Conservation (phyloP, 208 protist species). For the Crithidia acanthocephali region DNA sequence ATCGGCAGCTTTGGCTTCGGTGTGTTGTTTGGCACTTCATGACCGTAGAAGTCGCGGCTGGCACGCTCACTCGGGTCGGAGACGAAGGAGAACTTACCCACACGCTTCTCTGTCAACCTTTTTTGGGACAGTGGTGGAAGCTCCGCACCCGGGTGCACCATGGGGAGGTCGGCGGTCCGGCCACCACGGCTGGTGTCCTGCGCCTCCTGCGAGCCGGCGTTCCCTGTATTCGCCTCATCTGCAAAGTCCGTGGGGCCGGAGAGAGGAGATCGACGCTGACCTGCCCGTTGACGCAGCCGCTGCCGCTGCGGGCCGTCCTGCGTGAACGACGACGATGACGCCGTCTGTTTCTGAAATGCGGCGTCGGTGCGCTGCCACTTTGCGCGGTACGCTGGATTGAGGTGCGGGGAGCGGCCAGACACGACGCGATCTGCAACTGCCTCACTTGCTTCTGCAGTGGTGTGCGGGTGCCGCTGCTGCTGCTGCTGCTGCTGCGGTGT, state of each 20-base stretch:
- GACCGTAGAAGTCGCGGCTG: slow-evolving; percentile 20
- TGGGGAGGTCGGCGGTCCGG: slow-evolving; percentile 8
- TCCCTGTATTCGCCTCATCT: background rate
- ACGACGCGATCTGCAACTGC: background rate
- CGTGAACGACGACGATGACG: background rate
- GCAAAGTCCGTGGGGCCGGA: background rate
- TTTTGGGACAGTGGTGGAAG: background rate
- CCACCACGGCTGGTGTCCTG: background rate
- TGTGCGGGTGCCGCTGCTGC: background rate
- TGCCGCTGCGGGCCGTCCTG: background rate
- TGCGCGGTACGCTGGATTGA: slow-evolving; percentile 6
- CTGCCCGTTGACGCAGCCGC: background rate
- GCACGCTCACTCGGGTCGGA: slow-evolving; percentile 27
- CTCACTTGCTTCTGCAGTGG: background rate
- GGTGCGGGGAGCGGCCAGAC: background rate
- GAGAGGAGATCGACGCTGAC: background rate
- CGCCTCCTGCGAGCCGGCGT: background rate
- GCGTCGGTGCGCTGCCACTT: slow-evolving; percentile 6
- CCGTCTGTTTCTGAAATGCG: background rate
- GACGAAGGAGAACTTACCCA: slow-evolving; percentile 60
- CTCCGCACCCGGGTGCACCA: slow-evolving; percentile 15
- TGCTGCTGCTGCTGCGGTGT: background rate
- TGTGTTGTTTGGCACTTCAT: slow-evolving; percentile 66
- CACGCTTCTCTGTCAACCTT: slow-evolving; percentile 8
- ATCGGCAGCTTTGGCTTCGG: slow-evolving; percentile 67